Percentiles rank a stretch among this genome's conserved stretches.
phyloP scores from a whole-genome alignment of 2,329 filamentous ascomycete species.

The Penicillium sp. region DNA sequence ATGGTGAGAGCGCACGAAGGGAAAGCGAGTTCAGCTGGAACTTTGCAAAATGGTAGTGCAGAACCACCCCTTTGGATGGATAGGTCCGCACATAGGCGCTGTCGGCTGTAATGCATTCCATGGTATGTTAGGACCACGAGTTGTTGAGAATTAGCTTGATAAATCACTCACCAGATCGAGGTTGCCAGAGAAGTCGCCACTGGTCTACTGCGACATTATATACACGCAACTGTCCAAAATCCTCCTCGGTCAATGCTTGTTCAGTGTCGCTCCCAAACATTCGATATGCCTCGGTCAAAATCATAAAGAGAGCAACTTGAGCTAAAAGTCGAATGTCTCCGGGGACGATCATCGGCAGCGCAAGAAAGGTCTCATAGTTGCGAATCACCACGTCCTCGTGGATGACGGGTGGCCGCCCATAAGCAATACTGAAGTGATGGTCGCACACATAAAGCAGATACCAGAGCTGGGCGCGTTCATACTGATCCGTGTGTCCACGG shows the following conservation, averaged over 20 bases:
- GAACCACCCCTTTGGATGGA: slow-evolving; percentile 50
- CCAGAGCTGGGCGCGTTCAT: slow-evolving; percentile 59
- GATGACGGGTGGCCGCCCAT: slow-evolving; percentile 58
- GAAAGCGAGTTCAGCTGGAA: slow-evolving; percentile 52
- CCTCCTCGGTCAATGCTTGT: slow-evolving; percentile 51
- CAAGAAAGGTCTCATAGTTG: slow-evolving; percentile 57
- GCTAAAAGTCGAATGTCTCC: slow-evolving; percentile 58
- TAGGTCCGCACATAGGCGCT: slow-evolving; percentile 50
- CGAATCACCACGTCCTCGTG: slow-evolving; percentile 58
- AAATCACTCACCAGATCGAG: slow-evolving; percentile 40
- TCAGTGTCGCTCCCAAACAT: slow-evolving; percentile 59
- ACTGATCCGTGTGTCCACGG: slow-evolving; percentile 48
- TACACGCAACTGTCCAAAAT: slow-evolving; percentile 50
- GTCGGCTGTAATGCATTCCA: slow-evolving; percentile 29
- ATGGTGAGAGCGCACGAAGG: slow-evolving; percentile 43
- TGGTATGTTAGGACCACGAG: slow-evolving; percentile 2
- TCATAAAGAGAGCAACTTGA: slow-evolving; percentile 58
- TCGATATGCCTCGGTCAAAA: slow-evolving; percentile 55
- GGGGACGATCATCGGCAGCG: slow-evolving; percentile 51
- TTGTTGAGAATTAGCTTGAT: neutral
- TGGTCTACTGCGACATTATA: slow-evolving; percentile 52
- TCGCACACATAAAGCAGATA: slow-evolving; percentile 65
- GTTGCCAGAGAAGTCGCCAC: slow-evolving; percentile 53
- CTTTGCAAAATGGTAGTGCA: slow-evolving; percentile 55
- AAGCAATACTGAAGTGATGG: slow-evolving; percentile 63